phyloP scores from a whole-genome alignment of 331 rosid genomes.

The Phaseolus coccineus region DNA sequence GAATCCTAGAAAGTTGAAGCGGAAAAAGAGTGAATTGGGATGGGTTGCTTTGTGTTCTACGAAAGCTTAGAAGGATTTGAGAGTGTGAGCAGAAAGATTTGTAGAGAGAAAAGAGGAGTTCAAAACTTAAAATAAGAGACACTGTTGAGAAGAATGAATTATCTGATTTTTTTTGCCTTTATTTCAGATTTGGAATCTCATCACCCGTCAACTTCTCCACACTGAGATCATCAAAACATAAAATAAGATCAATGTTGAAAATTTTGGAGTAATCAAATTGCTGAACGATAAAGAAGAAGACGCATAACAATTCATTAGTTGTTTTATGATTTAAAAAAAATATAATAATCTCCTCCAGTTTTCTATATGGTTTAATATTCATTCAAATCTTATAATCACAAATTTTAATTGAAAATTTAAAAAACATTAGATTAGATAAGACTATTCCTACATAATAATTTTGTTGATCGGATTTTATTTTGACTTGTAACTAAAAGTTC shows the following conservation, averaged over 20 bases:
- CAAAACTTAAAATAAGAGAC: not conserved
- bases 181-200: not conserved
- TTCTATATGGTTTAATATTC: no score
- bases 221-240: not conserved
- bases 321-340: no score
- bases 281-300: no score
- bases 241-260: not conserved
- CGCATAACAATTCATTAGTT: no score
- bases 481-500: no score
- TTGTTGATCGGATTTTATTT: no score
- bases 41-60: not conserved
- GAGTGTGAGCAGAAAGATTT: not conserved
- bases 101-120: not conserved
- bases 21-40: not conserved
- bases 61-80: not conserved
- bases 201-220: not conserved
- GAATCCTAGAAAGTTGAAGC: not conserved
- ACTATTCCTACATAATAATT: no score
- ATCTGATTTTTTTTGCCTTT: not conserved
- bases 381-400: no score
- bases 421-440: no score
- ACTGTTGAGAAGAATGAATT: not conserved
- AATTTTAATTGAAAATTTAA: no score
- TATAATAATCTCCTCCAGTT: no score
- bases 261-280: no score